phyloP scores from a whole-genome alignment of 1,139 yeast species.

The Blastobotrys niveus region DNA sequence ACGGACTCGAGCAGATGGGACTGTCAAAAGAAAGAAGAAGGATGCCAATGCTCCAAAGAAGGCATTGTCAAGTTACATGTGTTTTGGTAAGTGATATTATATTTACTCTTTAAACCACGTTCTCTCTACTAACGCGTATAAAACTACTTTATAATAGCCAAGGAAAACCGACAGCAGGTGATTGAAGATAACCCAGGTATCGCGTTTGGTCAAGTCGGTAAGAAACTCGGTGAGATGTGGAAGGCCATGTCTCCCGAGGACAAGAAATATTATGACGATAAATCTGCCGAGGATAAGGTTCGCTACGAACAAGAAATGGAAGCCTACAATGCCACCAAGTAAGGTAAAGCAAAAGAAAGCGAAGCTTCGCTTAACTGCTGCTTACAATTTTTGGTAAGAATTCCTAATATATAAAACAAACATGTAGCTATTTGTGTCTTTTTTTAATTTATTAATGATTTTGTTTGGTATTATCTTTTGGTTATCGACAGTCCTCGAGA shows the following conservation, averaged over 20 bases:
- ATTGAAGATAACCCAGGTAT: constrained; percentile 94
- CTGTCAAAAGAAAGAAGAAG: constrained; percentile 20
- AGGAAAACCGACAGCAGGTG: constrained; percentile 91
- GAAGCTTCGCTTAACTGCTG: no score
- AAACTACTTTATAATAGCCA: no score
- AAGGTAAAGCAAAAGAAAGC: neutral
- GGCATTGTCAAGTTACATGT: constrained; percentile 97
- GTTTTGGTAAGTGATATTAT: no score
- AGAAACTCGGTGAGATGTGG: constrained; percentile 90
- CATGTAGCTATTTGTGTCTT: no score
- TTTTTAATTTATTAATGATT: no score
- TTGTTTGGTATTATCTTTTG: no score
- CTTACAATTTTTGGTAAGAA: no score
- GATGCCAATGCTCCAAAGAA: constrained; percentile 99
- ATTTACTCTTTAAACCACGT: no score
- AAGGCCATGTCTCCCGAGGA: constrained; percentile 77
- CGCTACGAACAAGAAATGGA: constrained; percentile 96
- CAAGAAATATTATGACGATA: constrained; percentile 81
- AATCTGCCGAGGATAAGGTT: constrained; percentile 94
- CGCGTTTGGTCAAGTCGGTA: constrained; percentile 56
- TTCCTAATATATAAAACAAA: no score
- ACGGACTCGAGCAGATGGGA: constrained; percentile 12
- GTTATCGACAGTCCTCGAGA: no score
- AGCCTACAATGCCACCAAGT: constrained; percentile 46
- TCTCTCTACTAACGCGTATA: no score